Evolutionary conservation across 1,284 basidiomycete species (phyloP).

Genomic region (Trichosporon sp.): DNA sequence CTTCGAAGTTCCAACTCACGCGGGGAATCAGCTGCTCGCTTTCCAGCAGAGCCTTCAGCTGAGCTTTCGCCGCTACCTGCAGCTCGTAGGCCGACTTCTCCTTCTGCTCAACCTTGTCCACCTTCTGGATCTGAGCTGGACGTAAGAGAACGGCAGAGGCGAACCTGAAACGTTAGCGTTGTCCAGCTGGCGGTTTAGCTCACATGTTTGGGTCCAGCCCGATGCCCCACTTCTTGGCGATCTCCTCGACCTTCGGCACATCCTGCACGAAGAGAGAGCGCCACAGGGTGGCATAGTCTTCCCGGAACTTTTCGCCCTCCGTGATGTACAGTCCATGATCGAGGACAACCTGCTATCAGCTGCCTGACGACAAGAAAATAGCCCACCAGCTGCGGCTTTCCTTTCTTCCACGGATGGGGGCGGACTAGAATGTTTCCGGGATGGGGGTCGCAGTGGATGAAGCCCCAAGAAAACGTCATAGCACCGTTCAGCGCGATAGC

Average conservation of each 20-base stretch:
- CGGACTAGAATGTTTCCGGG: slow-evolving; percentile 78
- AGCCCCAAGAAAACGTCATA: slow-evolving; percentile 83
- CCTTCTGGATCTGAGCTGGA: slow-evolving; percentile 41
- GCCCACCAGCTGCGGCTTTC: slow-evolving; percentile 65
- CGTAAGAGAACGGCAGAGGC: slow-evolving; percentile 47
- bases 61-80: slow-evolving; percentile 50
- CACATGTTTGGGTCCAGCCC: slow-evolving; percentile 66
- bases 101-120: slow-evolving; percentile 21
- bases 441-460: slow-evolving; percentile 62
- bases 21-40: slow-evolving; percentile 51
- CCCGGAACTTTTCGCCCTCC: slow-evolving; percentile 59
- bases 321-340: slow-evolving; percentile 83
- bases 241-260: slow-evolving; percentile 57
- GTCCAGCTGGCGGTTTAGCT: slow-evolving; percentile 35
- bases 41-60: slow-evolving; percentile 51
- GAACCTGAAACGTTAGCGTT: slow-evolving; percentile 29
- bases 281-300: slow-evolving; percentile 74
- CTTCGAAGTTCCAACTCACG: slow-evolving; percentile 25
- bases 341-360: slow-evolving; percentile 53
- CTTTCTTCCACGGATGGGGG: slow-evolving; percentile 58
- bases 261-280: slow-evolving; percentile 67
- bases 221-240: slow-evolving; percentile 71
- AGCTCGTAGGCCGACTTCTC: slow-evolving; percentile 46
- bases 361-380: not conserved
- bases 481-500: slow-evolving; percentile 64